Base-by-base conservation (phyloP, 495 filamentous ascomycete genomes). In the Talaromyces thailandensis region DNA sequence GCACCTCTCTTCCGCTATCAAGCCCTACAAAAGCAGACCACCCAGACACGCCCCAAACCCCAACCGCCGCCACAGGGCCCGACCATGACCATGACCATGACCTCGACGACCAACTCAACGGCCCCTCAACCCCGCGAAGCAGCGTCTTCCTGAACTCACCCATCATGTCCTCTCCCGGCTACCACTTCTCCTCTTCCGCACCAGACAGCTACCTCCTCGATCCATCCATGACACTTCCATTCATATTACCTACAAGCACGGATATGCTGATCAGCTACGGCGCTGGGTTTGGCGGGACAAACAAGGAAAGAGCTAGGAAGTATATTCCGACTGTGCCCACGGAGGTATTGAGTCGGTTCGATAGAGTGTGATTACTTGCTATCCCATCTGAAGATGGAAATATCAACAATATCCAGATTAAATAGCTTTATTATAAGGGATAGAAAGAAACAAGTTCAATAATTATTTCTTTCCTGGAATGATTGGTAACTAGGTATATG, bases 251-350 rank as follows among this genome's bases (percentile, higher is more conserved):
- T 1, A 96, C 94, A 5, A 95, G 92, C 63, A 96, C 93, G 16
- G 94, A 98, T 71, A 98, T 99, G 94, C 80, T 96, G 64, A 82
- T 99, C 40, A 92, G 85, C 65, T 99, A 94, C 68, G 94, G 94
- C 8, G 93, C 95, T 28, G 94, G 94, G 12, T 91, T 96, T 65
- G 94, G 94, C 4, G 94, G 94, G 0, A 80, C 93, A 28, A 96
- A 99, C 72, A 82, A 87, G 58, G 94, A 99, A 71, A 81, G 92
- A 51, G 94, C 94, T 70, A 81, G 91, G 62, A 96, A 96, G 74
- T 99, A 97, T 68, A 93, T 96, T n/a, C 94, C 94, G 4, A 96
- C 88, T 0, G 91, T 98, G 26, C 92, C 95, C 25, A 87, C 93
- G 2, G 94, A 99, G 73, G 96, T 96, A 66, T 75, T 99, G 29